A percentile compares a stretch with the other conserved stretches of the same genome.
Evolutionary conservation across 768 basidiomycete genomes (phyloP).

Genomic region (Boletus subparvulus): DNA sequence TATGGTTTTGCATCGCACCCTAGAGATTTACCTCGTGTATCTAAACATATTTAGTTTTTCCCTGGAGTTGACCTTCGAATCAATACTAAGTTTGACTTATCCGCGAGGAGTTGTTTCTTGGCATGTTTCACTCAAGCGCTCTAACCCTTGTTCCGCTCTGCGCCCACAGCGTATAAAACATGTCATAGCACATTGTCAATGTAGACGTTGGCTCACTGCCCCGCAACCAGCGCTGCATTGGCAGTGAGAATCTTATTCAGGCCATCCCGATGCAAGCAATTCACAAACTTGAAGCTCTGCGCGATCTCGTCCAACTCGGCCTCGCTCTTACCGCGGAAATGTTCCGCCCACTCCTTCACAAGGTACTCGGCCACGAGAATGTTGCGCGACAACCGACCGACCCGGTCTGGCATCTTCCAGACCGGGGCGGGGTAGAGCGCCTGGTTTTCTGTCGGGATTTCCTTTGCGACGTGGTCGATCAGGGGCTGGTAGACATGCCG

Average conservation of each 20-base stretch:
- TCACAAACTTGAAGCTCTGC: conserved; percentile 69
- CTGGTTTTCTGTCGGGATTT: conserved; percentile 52
- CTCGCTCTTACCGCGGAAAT: conserved; percentile 57
- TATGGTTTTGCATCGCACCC: not conserved
- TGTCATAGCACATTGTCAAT: not conserved
- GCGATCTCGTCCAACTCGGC: conserved; percentile 71
- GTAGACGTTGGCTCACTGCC: not conserved
- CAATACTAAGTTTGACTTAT: not conserved
- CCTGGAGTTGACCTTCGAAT: too few species aligned
- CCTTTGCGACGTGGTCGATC: conserved; percentile 56
- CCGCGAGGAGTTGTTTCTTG: not conserved
- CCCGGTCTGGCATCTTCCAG: conserved; percentile 57
- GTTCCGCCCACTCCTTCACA: conserved; percentile 70
- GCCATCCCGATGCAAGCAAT: conserved; percentile 66
- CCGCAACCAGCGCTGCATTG: conserved; percentile 30
- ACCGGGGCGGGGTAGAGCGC: conserved; percentile 62
- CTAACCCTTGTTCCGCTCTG: not conserved
- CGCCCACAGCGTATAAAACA: not conserved
- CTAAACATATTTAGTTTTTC: not conserved
- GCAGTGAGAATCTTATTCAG: conserved; percentile 56
- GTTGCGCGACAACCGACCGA: conserved; percentile 60
- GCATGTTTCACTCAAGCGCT: not conserved
- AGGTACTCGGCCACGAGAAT: conserved; percentile 72
- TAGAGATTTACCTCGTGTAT: not conserved
- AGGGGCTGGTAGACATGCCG: conserved; percentile 63